Base-by-base conservation (phyloP, 1,284 basidiomycete genomes). In the Leccinum fallax region DNA sequence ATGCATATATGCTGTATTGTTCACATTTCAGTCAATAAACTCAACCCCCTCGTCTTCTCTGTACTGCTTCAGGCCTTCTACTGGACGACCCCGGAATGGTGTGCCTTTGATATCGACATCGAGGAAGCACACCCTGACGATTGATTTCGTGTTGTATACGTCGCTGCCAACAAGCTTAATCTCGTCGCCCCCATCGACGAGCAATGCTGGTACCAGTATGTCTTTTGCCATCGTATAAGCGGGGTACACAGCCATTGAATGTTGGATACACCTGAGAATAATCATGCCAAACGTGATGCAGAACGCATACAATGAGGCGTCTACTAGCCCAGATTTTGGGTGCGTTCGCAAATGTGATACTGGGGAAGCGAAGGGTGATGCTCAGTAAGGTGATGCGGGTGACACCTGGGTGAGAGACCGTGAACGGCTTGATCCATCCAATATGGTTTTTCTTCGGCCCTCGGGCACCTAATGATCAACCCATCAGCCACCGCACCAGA, bases 81-180 rank as follows among this genome's bases (percentile, higher is more conserved):
- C 66, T 82, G 82, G 82, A 69, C 82, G 52, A 85, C 84, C 0
- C 83, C 82, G 9, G 85, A 87, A 66, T 89, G 87, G 87, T 78
- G 78, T 30, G 83, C 85, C 1, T 72, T 73, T 34, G 79, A 85
- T 64, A 80, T 43, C 40, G n/a, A 43, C 40, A 19, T 85, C 55
- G 77, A 81, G 60, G 82, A 85, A 63, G 85, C 84, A 10, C 77
- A 78, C 65, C 6, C 34, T 36, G 34, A 36, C 34, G 34, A 36
- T 36, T 1, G 34, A 36, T 36, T 7, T 36, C 34, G 34, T 36
- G 34, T 36, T 36, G 34, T 36, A 36, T 15, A 36, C 34, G 34
- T 36, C 34, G 34, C 34, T 36, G 3, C 34, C 15, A 36, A 36
- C 15, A 36, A 36, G 15, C 34, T 36, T 36, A 15, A 36, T 15